Conservation (phyloP, 2,329 filamentous ascomycete species). For the Monosporascus sp. region DNA sequence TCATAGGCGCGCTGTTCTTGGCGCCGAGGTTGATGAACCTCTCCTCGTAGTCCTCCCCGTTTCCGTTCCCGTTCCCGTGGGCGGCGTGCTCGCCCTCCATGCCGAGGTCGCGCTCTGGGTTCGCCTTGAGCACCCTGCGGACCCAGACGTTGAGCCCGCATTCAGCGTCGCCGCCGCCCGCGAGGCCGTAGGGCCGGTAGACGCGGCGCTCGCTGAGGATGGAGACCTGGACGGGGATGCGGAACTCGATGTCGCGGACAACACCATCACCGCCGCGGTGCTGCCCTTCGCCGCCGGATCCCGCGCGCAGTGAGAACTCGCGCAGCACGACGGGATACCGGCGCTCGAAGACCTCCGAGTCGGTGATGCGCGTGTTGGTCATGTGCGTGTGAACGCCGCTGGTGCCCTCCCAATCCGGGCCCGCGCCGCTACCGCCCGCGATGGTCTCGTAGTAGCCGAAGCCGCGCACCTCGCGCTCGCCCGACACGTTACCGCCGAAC, state of each 20-base stretch:
- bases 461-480: slow-evolving; percentile 52
- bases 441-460: slow-evolving; percentile 81
- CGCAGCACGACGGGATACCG: slow-evolving; percentile 66
- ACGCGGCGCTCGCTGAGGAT: slow-evolving; percentile 70
- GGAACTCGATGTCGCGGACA: slow-evolving; percentile 67
- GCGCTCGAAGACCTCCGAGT: slow-evolving; percentile 66
- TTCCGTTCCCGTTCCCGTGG: slow-evolving; percentile 17
- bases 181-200: slow-evolving; percentile 72
- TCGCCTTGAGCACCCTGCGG: slow-evolving; percentile 57
- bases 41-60: slow-evolving; percentile 48
- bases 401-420: slow-evolving; percentile 62
- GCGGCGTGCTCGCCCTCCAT: slow-evolving; percentile 11
- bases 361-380: slow-evolving; percentile 74
- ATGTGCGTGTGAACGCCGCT: slow-evolving; percentile 69
- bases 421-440: slow-evolving; percentile 66
- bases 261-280: slow-evolving; percentile 65
- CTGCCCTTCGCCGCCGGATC: slow-evolving; percentile 55
- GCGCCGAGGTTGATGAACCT: slow-evolving; percentile 67
- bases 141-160: slow-evolving; percentile 88
- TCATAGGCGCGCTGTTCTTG: slow-evolving; percentile 76
- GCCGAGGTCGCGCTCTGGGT: slow-evolving; percentile 35
- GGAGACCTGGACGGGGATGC: slow-evolving; percentile 63
- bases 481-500: slow-evolving; percentile 58
- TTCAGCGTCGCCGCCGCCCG: slow-evolving; percentile 72
- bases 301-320: slow-evolving; percentile 56